Evolutionary conservation across 2,329 filamentous ascomycete species (phyloP), one percentile per base, ranked within the genome.

Genomic region (Dothideomycetes sp.): DNA sequence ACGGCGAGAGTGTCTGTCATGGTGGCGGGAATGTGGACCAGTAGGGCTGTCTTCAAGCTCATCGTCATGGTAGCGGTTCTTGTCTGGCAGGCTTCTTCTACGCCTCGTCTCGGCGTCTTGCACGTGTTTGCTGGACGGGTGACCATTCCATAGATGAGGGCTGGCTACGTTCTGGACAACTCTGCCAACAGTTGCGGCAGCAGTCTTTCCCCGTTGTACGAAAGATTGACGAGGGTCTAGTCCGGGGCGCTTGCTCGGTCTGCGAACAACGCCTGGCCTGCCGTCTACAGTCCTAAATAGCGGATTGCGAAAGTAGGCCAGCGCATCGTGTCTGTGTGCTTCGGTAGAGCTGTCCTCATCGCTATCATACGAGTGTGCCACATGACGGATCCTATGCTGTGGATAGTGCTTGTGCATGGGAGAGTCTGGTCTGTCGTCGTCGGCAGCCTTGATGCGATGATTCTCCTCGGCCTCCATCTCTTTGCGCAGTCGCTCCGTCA

Each of bases 401-500:
- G 30, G 38, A 16, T 34, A 36, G 27, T 42, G 37, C 24, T 30
- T 35, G 9, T 15, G 19, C 14, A 43, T 35, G 4, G 37, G 42
- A 12, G 45, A 40, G 36, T 48, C 46, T 43, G 47, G 51, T 44
- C 32, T 47, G 22, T 27, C 22, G 42, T 24, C 47, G 4, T 48
- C 46, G 5, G 35, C 22, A 12, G 40, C 39, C n/a, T 32, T 44
- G 3, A 47, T 39, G 14, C 45, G 37, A 14, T 46, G 43, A 31
- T 44, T 39, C 54, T 62, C 48, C 55, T 65, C 59, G 52, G 64
- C 56, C 31, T 69, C 65, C 4, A 67, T 74, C 49, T 88, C 79
- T 41, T 73, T 68, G 45, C 78, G 75, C 36, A 94, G 62, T 49
- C 75, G 77, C 43, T 80, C 71, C 27, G 78, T 81, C 41, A 93